Base-by-base conservation (phyloP, 2,329 filamentous ascomycete species). In the Daldinia sp. region DNA sequence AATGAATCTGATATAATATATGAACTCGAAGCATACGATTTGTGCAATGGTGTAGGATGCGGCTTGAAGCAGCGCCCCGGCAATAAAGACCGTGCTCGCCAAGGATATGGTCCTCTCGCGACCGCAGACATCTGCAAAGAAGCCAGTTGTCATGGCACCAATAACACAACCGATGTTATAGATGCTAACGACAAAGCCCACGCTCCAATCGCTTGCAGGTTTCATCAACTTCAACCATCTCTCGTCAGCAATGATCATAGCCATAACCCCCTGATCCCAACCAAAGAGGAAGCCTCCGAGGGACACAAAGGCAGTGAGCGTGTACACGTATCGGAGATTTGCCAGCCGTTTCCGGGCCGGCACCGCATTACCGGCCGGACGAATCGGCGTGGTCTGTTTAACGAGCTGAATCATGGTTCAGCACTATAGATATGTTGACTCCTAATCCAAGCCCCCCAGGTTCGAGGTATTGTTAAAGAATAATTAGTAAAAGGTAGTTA, bases 211-310 rank as follows among this genome's bases (percentile, higher is more conserved):
- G 33, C 73, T 75, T 10, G 74, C 69, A 3, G 74, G 76, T 53
- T 71, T 68, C 76, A 78, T 78, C 51, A 78, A 65, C 5, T 59
- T 56, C 26, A 75, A 26, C 76, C 76, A 78, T 13, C 76, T 72
- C 9, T 70, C 74, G 44, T 78, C 76, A 9, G 76, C 76, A 18
- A 78, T 75, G 28, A 78, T 77, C 75, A 78, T 77, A 10, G 74
- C 73, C 76, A 78, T 77, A 20, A 76, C 76, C 12, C 76, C 76
- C 42, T 78, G 76, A 42, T 77, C 73, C 75, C 75, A 78, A 28
- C 76, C 76, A 35, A 78, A 78, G 42, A 78, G 72, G 61, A 78
- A 78, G 9, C 67, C 75, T 9, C 77, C 75, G 7, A 76, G 55
- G 13, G 73, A 76, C 6, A 76, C 73, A 60, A 76, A 76, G 10